Evolutionary conservation across 2,329 filamentous ascomycete genomes (phyloP).

Genomic region (Cercospora sp.): DNA sequence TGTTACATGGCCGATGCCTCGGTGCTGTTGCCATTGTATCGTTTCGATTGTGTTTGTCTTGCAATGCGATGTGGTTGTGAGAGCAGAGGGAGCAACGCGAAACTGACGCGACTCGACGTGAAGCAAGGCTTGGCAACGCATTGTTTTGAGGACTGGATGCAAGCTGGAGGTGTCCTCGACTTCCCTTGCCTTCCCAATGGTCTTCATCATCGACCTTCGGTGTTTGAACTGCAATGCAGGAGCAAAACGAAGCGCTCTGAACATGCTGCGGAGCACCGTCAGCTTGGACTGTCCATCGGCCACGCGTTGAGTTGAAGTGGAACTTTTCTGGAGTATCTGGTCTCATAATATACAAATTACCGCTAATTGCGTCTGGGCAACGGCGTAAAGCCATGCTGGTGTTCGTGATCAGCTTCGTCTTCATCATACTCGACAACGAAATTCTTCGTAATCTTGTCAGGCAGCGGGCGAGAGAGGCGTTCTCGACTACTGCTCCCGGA

Average conservation of each 20-base stretch:
- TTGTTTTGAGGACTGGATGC: not conserved
- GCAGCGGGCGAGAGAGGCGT: constrained; percentile 13
- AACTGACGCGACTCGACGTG: not conserved
- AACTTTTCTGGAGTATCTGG: not conserved
- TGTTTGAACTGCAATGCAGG: not conserved
- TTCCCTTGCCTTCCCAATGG: not conserved
- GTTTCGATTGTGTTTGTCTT: too few species aligned
- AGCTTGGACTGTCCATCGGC: not conserved
- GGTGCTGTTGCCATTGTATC: too few species aligned
- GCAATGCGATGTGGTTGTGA: not conserved
- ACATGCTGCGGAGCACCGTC: not conserved
- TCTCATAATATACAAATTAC: not conserved
- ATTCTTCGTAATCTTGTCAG: constrained; percentile 23
- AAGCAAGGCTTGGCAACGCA: not conserved
- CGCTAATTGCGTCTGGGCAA: constrained; percentile 15
- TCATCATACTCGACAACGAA: constrained; percentile 32
- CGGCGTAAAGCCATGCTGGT: constrained; percentile 18
- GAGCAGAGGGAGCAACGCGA: not conserved
- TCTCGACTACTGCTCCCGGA: constrained; percentile 27
- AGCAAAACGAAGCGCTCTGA: not conserved
- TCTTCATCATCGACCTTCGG: not conserved
- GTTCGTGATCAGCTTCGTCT: constrained; percentile 7
- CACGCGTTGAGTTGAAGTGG: not conserved
- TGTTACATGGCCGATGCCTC: not conserved
- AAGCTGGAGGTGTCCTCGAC: too few species aligned